phyloP scores from a whole-genome alignment of 129 eudicot genomes.

The Tagetes erecta region DNA sequence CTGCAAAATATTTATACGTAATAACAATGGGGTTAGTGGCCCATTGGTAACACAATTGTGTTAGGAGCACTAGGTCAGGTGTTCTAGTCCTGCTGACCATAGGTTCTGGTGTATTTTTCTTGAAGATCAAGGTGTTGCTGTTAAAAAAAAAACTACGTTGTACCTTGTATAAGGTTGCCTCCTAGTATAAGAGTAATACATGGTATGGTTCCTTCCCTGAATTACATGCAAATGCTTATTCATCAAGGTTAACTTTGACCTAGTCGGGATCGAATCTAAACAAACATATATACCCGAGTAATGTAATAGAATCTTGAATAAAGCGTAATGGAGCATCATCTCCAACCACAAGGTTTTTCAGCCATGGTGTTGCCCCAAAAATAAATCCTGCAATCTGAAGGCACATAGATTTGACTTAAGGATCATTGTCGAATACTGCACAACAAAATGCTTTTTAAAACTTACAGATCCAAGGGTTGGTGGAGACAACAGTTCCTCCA shows the following conservation, averaged over 20 bases:
- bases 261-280: neutral
- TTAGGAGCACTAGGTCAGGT: too few species aligned
- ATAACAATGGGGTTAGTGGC: too few species aligned
- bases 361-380: slow-evolving; percentile 62
- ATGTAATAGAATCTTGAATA: slow-evolving; percentile 54
- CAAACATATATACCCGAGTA: slow-evolving; percentile 63
- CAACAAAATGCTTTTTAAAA: neutral
- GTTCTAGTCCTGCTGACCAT: too few species aligned
- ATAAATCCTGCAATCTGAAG: slow-evolving; percentile 65
- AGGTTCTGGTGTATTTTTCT: too few species aligned
- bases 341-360: slow-evolving; percentile 64
- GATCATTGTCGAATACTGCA: neutral
- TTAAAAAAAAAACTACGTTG: too few species aligned
- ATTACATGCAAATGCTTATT: slow-evolving; percentile 20
- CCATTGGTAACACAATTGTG: too few species aligned
- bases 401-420: too few species aligned
- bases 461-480: slow-evolving; percentile 84
- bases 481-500: slow-evolving; percentile 77
- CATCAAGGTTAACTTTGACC: neutral
- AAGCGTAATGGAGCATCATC: slow-evolving; percentile 72
- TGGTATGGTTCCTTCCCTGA: slow-evolving; percentile 78
- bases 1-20: neutral
- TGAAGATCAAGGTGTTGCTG: too few species aligned
- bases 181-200: slow-evolving; percentile 91
- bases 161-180: slow-evolving; percentile 94